Evolutionary conservation across 1,284 basidiomycete species (phyloP), one percentile per base, ranked within the genome.

Genomic region (Microbotryum silenes-acaulis): DNA sequence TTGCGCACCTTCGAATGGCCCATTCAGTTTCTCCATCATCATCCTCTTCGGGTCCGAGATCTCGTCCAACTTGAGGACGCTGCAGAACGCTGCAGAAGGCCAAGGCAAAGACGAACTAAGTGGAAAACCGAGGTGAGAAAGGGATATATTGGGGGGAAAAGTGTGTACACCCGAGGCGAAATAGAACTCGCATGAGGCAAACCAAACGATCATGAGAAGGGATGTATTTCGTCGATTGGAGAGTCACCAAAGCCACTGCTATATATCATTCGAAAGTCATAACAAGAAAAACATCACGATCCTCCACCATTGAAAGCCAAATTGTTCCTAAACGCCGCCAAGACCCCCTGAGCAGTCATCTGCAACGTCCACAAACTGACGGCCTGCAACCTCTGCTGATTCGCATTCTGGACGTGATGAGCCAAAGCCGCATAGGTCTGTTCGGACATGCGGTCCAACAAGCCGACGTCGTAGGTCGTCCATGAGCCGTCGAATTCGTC

Each of bases 341-440:
- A 76, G 46, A 87, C 78, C 20, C 81, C 82, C 57, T 81, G 82
- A 1, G 85, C 83, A 6, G 86, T 86, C 78, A 85, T 82, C 73
- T 88, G 86, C 51, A 88, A 77, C 62, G 83, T 85, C 88, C 88
- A 90, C 18, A 89, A 77, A 61, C 88, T 85, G 66, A 97, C 91
- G 8, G 86, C 87, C 74, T 85, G 87, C 70, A 94, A 82, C 18
- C 91, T 83, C 61, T 87, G 83, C 72, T 90, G 88, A 80, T 93
- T 88, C 69, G 89, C 87, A 18, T 83, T 84, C 71, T 91, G 87
- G 72, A 79, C 92, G 75, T 97, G 92, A 74, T 91, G 85, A 3
- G 91, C 91, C 63, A 97, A 81, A 9, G 92, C 92, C 58, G 89
- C 87, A 74, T 94, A 92, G 29, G 85, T 85, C 78, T 90, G 87